Evolutionary conservation across 495 filamentous ascomycete genomes (phyloP), one percentile per base, ranked within the genome.

Genomic region (Penicillium argentinense): DNA sequence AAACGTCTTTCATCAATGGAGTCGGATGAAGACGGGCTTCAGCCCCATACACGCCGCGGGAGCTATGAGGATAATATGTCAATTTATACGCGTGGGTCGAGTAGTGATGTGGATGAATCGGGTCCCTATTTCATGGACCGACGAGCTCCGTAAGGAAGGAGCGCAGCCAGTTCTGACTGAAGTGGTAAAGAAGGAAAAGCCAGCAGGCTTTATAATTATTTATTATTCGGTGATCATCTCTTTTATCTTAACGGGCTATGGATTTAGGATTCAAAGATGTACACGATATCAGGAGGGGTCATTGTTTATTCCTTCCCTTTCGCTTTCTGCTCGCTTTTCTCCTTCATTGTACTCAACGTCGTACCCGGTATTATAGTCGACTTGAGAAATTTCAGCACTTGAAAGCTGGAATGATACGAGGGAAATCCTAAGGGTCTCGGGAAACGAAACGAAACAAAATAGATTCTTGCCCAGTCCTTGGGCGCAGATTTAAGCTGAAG

Each of bases 51-150:
- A 13, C 61, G 51, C 3, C 58, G 60, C 5, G 54, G 55, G 9
- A 67, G 65, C 36, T 68, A 63, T 38, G 66, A 66, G 25, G 66
- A 67, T 23, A 54, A 29, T 2, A 27, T 60, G 9, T 69, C 63
- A 12, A 49, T 55, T 24, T 72, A 67, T 28, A 71, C 63, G 4
- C 62, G 57, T 16, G 55, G 51, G 6, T 67, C 63, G 5, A 71
- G 66, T 42, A 67, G 61, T 45, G 64, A 68, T 27, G 69, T 63
- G 16, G 67, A 65, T 33, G 65, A 70, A 28, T 40, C 45, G 4
- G 62, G 54, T 12, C 39, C 54, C 5, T 69, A 69, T 42, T 69
- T 57, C 42, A 56, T 68, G 42, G 59, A 59, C 21, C 58, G 57
- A 27, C 60, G 60, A 17, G 42, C 26, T 25, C 43, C 56, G 43